phyloP scores from a whole-genome alignment of 129 eudicot species.

The Arctium lappa region DNA sequence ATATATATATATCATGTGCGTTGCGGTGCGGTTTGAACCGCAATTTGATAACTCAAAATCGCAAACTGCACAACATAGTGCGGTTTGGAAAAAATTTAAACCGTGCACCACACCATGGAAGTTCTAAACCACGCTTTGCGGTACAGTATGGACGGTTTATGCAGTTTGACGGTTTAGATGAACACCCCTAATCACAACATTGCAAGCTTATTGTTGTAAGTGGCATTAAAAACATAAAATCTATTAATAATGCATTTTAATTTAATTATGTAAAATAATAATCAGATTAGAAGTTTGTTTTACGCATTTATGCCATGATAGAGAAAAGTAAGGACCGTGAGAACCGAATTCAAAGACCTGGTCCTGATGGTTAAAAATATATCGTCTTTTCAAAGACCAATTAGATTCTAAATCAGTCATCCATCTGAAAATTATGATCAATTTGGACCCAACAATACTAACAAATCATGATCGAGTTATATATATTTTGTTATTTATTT shows the following conservation, averaged over 20 bases:
- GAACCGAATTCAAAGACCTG: not conserved
- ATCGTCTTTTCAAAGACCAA: not conserved
- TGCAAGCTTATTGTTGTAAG: not conserved
- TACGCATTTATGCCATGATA: not conserved
- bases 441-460: not conserved
- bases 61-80: no score
- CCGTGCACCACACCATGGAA: no score
- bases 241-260: not conserved
- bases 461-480: not conserved
- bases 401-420: not conserved
- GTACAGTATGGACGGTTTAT: no score
- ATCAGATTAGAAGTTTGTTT: not conserved
- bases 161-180: no score
- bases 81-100: no score
- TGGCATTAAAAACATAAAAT: not conserved
- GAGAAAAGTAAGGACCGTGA: not conserved
- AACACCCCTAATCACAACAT: not conserved
- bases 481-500: no score
- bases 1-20: no score
- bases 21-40: no score
- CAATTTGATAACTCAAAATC: no score
- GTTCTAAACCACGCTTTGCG: no score
- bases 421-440: not conserved
- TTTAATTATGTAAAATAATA: no score
- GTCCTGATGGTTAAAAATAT: not conserved